These are phyloP conservation scores for Ilyonectria robusta DNA, from an alignment of 2,329 filamentous ascomycete genomes.

Conservation along the genomic window DNA sequence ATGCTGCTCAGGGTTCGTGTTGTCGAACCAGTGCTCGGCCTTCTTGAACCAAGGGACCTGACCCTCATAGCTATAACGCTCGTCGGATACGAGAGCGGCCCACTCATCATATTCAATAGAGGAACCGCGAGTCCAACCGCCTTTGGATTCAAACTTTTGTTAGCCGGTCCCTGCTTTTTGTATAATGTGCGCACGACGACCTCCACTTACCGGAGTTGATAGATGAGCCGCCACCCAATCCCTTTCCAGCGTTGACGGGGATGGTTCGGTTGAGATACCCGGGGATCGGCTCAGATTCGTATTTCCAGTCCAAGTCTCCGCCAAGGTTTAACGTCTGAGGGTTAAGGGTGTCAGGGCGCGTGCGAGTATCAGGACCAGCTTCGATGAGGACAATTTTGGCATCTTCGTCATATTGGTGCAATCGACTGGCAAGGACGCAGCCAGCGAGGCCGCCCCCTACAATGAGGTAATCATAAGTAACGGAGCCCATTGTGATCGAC, in stretches of 20 bases:
- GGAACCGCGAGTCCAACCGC: conserved; percentile 60
- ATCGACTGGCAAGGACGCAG: conserved; percentile 52
- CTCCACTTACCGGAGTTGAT: conserved; percentile 25
- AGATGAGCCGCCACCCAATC: conserved; percentile 44
- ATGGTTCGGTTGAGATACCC: conserved; percentile 44
- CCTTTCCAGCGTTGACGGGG: conserved; percentile 53
- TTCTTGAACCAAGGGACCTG: conserved; percentile 63
- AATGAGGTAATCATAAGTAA: conserved; percentile 47
- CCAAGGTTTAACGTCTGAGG: conserved; percentile 47
- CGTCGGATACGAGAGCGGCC: conserved; percentile 52
- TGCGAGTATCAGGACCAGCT: conserved; percentile 51
- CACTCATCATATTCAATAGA: conserved; percentile 62
- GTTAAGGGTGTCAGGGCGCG: conserved; percentile 33
- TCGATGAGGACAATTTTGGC: conserved; percentile 56
- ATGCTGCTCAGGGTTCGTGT: conserved; percentile 53
- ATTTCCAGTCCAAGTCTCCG: conserved; percentile 54
- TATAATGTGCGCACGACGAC: background rate
- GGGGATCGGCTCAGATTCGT: conserved; percentile 50
- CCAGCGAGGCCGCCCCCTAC: conserved; percentile 52
- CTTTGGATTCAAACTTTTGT: conserved; percentile 24
- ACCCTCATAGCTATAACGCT: conserved; percentile 61
- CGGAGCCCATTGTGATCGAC: conserved; percentile 7
- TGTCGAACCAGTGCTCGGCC: conserved; percentile 51
- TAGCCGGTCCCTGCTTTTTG: background rate
- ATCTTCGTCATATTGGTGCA: conserved; percentile 38